Percentiles rank a stretch among this genome's conserved stretches.
phyloP scores from a whole-genome alignment of 179 eudicot genomes.

The Spergularia azorica region DNA sequence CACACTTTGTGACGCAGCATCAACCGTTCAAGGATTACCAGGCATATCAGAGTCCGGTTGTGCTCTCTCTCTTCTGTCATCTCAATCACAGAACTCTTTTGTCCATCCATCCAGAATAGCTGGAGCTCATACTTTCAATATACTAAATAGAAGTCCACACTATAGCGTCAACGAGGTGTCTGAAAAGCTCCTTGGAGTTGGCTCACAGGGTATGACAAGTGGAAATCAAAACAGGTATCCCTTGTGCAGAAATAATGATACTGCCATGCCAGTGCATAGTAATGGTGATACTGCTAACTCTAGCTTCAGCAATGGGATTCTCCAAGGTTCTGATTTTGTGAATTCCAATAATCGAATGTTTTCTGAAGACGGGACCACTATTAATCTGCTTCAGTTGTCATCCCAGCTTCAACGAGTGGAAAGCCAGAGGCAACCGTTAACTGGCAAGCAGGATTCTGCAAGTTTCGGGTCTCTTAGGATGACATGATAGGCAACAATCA shows the following conservation, averaged over 20 bases:
- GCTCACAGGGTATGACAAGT: slow-evolving; percentile 27
- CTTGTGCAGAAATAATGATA: slow-evolving; percentile 22
- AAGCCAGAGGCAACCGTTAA: slow-evolving; percentile 45
- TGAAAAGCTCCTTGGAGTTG: slow-evolving; percentile 33
- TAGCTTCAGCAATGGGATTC: slow-evolving; percentile 28
- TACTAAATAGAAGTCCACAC: slow-evolving; percentile 19
- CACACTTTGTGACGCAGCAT: slow-evolving; percentile 39
- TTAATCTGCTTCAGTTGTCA: slow-evolving; percentile 70
- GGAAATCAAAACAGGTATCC: slow-evolving; percentile 29
- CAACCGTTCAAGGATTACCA: slow-evolving; percentile 42
- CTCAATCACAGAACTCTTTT: slow-evolving; percentile 47
- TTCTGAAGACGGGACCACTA: slow-evolving; percentile 44
- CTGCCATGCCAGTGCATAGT: slow-evolving; percentile 25
- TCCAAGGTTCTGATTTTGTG: slow-evolving; percentile 39
- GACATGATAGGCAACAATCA: slow-evolving; percentile 17
- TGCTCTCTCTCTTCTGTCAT: slow-evolving; percentile 99
- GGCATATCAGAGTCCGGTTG: slow-evolving; percentile 46
- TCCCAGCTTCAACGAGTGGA: slow-evolving; percentile 71
- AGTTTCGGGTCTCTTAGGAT: slow-evolving; percentile 36
- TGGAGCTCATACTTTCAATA: slow-evolving; percentile 23
- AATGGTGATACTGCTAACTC: slow-evolving; percentile 19
- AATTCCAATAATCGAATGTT: slow-evolving; percentile 26
- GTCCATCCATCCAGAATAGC: slow-evolving; percentile 39
- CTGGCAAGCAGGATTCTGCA: slow-evolving; percentile 45
- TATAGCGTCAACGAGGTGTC: slow-evolving; percentile 27